A percentile compares a stretch with the other conserved stretches of the same genome.
Conservation (phyloP, 768 basidiomycete genomes). For the Phaeotremella skinneri region DNA sequence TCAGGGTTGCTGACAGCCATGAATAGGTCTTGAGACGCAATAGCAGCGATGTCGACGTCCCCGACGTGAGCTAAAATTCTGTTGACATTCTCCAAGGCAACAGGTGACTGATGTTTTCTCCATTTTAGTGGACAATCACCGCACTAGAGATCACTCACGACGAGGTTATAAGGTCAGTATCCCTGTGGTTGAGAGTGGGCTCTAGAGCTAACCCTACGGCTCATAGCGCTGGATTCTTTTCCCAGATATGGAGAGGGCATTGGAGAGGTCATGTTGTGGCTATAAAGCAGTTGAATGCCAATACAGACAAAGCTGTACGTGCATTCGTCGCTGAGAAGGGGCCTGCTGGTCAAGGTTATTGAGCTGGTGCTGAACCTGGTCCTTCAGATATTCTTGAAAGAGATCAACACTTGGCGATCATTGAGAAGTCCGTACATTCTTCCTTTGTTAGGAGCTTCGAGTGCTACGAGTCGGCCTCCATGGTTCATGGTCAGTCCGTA, state of each 20-base stretch:
- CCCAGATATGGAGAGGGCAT: conserved; percentile 70
- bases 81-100: conserved; percentile 58
- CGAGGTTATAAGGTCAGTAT: conserved; percentile 58
- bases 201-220: not conserved
- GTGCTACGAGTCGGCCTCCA: conserved; percentile 65
- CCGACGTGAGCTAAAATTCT: conserved; percentile 27
- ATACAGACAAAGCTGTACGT: conserved; percentile 23
- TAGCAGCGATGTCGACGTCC: conserved; percentile 29
- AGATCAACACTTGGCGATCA: conserved; percentile 69
- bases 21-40: conserved; percentile 30
- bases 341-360: too few species aligned
- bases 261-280: conserved; percentile 62
- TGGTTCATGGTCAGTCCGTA: conserved; percentile 80
- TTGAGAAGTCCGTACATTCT: conserved; percentile 70
- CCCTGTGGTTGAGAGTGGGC: not conserved
- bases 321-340: conserved; percentile 49
- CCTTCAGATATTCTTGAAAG: conserved; percentile 68
- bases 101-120: conserved; percentile 70
- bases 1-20: not conserved
- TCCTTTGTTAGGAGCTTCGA: conserved; percentile 73
- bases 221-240: conserved; percentile 65
- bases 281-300: conserved; percentile 55
- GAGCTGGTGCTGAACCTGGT: not conserved
- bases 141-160: conserved; percentile 74
- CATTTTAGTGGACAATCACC: conserved; percentile 37